These are phyloP conservation scores for Exophiala sideris DNA, from an alignment of 2,329 filamentous ascomycete genomes.

Conservation along the genomic window DNA sequence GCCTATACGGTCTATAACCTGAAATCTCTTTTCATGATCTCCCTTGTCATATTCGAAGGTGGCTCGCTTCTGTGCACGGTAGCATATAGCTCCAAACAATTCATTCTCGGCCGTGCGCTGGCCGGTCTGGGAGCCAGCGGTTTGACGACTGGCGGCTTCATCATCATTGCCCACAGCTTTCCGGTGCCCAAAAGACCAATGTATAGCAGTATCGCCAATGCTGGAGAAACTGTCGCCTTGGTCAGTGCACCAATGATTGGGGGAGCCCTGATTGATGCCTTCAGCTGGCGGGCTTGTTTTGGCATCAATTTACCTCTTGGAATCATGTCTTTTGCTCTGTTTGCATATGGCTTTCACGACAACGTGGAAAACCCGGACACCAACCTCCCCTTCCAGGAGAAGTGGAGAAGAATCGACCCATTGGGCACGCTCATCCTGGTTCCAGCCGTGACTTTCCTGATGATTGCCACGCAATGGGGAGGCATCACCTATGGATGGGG, in stretches of 20 bases:
- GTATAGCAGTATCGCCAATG: constrained; percentile 28
- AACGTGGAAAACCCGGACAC: constrained; percentile 14
- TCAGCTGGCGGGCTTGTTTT: constrained; percentile 39
- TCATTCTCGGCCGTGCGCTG: constrained; percentile 33
- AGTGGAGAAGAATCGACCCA: constrained; percentile 34
- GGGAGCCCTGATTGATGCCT: constrained; percentile 34
- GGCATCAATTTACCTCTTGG: constrained; percentile 46
- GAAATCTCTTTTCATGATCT: constrained; percentile 47
- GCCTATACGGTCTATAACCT: constrained; percentile 44
- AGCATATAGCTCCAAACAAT: constrained; percentile 14
- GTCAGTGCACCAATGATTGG: constrained; percentile 35
- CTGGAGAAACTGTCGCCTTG: constrained; percentile 30
- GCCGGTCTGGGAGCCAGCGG: constrained; percentile 31
- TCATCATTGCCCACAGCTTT: constrained; percentile 21
- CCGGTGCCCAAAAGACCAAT: constrained; percentile 32
- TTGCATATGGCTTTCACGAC: constrained; percentile 30
- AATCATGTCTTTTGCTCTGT: constrained; percentile 27
- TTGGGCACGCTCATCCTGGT: constrained; percentile 35
- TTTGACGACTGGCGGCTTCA: constrained; percentile 24
- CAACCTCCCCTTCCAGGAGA: constrained; percentile 27
- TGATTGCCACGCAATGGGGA: constrained; percentile 34
- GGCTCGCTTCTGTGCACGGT: constrained; percentile 47
- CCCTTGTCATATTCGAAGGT: constrained; percentile 49
- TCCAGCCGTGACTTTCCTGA: constrained; percentile 30
- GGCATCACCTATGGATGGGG: constrained; percentile 36